A percentile compares a stretch with the other conserved stretches of the same genome.
These are phyloP conservation scores for Cercis canadensis DNA, from an alignment of 306 rosid genomes.

Conservation along the genomic window DNA sequence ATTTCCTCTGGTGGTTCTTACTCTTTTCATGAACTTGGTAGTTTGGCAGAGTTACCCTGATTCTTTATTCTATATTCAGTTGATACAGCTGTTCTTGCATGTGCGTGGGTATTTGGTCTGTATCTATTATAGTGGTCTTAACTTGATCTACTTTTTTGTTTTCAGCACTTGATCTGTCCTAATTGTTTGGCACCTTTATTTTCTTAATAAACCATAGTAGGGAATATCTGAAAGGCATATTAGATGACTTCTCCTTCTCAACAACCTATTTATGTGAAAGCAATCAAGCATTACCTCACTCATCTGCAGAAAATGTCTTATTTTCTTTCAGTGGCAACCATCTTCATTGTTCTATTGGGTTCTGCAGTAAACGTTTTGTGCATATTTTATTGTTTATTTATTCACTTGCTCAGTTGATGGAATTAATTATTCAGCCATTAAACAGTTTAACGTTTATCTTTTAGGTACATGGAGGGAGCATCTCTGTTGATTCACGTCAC, in stretches of 20 bases:
- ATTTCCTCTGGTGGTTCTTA: too few species aligned
- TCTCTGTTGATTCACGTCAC: conserved; percentile 46
- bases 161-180: not conserved
- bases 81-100: not conserved
- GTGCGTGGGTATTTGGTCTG: not conserved
- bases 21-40: too few species aligned
- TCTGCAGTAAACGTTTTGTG: too few species aligned
- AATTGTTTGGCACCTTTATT: not conserved
- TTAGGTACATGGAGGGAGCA: conserved; percentile 72
- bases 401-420: conserved; percentile 36
- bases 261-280: too few species aligned
- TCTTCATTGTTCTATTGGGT: too few species aligned
- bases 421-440: conserved; percentile 15
- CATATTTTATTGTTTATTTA: not conserved
- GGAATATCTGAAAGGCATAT: too few species aligned
- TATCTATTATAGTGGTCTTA: not conserved
- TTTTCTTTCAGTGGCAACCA: too few species aligned
- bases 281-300: too few species aligned
- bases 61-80: not conserved
- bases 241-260: too few species aligned
- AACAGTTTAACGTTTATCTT: conserved; percentile 40
- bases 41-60: not conserved
- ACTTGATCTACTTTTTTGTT: not conserved
- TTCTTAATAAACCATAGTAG: too few species aligned
- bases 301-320: too few species aligned